These are phyloP conservation scores for Asparagopsis taxiformis DNA, from an alignment of 31 red algal genomes.

Conservation along the genomic window DNA sequence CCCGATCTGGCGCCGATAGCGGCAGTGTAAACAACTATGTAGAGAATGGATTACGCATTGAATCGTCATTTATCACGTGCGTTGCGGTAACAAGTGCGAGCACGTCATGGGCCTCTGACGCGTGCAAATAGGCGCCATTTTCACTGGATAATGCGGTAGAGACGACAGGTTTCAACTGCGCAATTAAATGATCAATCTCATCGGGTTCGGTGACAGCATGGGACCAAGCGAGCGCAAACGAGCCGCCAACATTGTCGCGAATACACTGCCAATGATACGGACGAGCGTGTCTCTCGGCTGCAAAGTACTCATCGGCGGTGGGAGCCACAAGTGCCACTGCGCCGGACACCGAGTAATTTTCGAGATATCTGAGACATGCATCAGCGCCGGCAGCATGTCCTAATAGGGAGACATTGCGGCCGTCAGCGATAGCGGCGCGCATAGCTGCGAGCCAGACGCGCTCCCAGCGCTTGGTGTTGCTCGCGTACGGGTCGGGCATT, in stretches of 20 bases:
- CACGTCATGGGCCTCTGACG: too few species aligned
- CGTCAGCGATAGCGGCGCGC: constrained; percentile 6
- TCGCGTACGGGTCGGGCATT: constrained; percentile 40
- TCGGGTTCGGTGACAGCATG: not conserved
- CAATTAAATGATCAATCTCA: not conserved
- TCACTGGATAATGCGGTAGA: too few species aligned
- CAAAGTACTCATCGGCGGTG: constrained; percentile 40
- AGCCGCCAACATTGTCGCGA: constrained; percentile 7
- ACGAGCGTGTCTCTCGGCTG: constrained; percentile 25
- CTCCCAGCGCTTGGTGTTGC: constrained; percentile 52
- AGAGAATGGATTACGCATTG: not conserved
- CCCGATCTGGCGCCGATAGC: constrained; percentile 24
- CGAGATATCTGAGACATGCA: constrained; percentile 26
- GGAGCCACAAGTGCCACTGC: constrained; percentile 15
- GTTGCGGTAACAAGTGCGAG: not conserved
- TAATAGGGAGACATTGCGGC: not conserved
- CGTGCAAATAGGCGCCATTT: too few species aligned
- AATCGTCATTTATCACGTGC: not conserved
- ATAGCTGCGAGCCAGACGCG: constrained; percentile 39
- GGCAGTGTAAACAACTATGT: not conserved
- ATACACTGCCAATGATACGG: constrained; percentile 28
- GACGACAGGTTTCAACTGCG: not conserved
- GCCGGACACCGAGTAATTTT: not conserved
- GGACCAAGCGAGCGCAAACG: not conserved
- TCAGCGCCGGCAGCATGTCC: constrained; percentile 41